Conservation (phyloP, 306 rosid genomes). For the Cotoneaster glaucophyllus region DNA sequence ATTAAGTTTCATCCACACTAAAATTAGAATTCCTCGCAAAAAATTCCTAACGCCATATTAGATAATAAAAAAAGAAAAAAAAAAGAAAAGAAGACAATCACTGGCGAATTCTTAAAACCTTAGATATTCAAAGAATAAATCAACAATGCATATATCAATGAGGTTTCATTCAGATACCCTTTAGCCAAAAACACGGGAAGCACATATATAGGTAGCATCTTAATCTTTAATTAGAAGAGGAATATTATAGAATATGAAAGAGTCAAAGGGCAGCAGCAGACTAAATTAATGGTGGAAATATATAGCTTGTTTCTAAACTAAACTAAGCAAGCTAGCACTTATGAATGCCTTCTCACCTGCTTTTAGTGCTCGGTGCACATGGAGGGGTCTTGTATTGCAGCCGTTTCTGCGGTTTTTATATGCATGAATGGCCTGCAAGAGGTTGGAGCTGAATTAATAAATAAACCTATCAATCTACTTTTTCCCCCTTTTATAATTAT, state of each 20-base stretch:
- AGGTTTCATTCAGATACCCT: neutral
- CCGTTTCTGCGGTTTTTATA: slow-evolving; percentile 31
- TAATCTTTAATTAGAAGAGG: neutral
- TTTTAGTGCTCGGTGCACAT: slow-evolving; percentile 61
- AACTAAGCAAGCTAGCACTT: neutral
- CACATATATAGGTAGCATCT: neutral
- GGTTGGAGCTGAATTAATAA: slow-evolving; percentile 25
- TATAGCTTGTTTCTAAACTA: neutral
- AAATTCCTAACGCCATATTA: neutral
- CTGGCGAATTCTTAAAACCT: neutral
- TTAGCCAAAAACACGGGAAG: neutral
- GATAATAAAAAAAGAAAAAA: neutral
- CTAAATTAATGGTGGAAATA: neutral
- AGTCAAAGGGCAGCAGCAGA: neutral
- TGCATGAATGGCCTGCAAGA: slow-evolving; percentile 35
- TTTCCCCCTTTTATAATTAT: neutral
- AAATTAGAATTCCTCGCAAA: neutral
- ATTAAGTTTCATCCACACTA: neutral
- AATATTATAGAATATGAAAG: neutral
- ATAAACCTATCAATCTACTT: slow-evolving; percentile 36
- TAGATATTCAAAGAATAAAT: neutral
- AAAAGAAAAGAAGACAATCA: neutral
- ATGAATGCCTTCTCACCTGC: slow-evolving; percentile 26
- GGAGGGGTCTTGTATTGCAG: slow-evolving; percentile 54
- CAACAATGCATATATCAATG: neutral